Evolutionary conservation across 192 early-diverging fungal species (phyloP).

Genomic region (Linnemannia zychae): DNA sequence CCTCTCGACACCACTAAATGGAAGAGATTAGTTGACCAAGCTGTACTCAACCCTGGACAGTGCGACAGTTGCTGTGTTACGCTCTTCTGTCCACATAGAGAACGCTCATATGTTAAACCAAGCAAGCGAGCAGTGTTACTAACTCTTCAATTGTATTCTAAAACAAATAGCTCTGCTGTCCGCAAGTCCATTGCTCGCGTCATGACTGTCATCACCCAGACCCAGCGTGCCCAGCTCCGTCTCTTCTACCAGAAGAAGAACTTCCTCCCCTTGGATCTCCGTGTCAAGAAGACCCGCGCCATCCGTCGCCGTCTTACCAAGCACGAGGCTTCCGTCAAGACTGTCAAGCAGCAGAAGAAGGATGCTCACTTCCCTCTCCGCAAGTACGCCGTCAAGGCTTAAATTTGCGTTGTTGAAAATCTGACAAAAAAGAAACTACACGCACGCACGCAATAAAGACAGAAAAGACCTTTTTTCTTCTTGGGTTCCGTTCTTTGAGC

Average conservation of each 20-base stretch:
- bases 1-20: background rate
- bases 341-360: constrained; percentile 92
- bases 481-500: constrained; percentile 20
- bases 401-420: constrained; percentile 48
- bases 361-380: constrained; percentile 90
- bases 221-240: constrained; percentile 90
- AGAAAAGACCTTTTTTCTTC: constrained; percentile 20
- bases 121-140: background rate
- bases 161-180: constrained; percentile 72
- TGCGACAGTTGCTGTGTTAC: background rate
- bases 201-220: constrained; percentile 96
- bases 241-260: constrained; percentile 95
- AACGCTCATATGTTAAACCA: background rate
- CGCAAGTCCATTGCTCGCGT: constrained; percentile 96
- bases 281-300: constrained; percentile 98
- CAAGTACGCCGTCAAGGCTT: constrained; percentile 92
- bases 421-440: background rate
- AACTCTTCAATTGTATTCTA: background rate
- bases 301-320: constrained; percentile 95
- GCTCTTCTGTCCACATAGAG: too few species aligned
- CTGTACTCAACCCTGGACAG: background rate
- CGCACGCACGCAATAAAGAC: constrained; percentile 34
- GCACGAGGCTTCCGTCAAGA: constrained; percentile 84
- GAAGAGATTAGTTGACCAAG: background rate
- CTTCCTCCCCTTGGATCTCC: constrained; percentile 96